Base-by-base conservation (phyloP, 179 eudicot species). In the Patellifolia procumbens region DNA sequence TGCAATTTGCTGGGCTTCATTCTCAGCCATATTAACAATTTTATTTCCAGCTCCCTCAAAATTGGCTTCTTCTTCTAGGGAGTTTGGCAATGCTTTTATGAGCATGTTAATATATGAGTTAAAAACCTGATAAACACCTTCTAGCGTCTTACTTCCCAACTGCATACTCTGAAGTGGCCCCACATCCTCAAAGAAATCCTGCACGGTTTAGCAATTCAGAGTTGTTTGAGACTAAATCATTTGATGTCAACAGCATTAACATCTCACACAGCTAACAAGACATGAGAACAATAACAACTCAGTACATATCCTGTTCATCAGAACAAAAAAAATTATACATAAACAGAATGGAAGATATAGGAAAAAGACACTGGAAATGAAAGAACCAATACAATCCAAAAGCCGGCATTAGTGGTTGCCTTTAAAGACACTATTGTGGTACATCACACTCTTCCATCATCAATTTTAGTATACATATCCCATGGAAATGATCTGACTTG, bases 161-260 rank as follows among this genome's bases (percentile, higher is more conserved):
- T 94, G 97, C 97, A 92, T 89, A 74, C 91, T 88, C 68, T 87
- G 85, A 20, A 94, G 90, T 67, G 98, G 94, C 63, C 91, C 97
- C 74, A 94, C 98, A 82, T 94, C 98, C 74, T 92, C 97, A 75
- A 94, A 91, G 76, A 94, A 92, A 79, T 94, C 97, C 98, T 94
- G 87, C 65, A 83, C 74, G 70, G 53, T 26, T 22, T 51, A 39
- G n/a, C 37, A 34, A 51, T 11, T 58, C 9, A 31, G 16, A 59
- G 70, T 68, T 20, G 45, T 74, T 31, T 5, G 9, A 60, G 51
- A 37, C 58, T 35, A 63, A n/a, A 12, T 15, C 52, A 28, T 31
- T 24, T 46, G 13, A 43, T n/a, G 49, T 17, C 17, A 74, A 61
- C 26, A 64, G 56, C 26, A 70, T 37, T 45, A 68, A 2, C 1